A percentile compares a stretch with the other conserved stretches of the same genome.
Conservation (phyloP, 352 stramenopile species). For the Phytophthora sojae region DNA sequence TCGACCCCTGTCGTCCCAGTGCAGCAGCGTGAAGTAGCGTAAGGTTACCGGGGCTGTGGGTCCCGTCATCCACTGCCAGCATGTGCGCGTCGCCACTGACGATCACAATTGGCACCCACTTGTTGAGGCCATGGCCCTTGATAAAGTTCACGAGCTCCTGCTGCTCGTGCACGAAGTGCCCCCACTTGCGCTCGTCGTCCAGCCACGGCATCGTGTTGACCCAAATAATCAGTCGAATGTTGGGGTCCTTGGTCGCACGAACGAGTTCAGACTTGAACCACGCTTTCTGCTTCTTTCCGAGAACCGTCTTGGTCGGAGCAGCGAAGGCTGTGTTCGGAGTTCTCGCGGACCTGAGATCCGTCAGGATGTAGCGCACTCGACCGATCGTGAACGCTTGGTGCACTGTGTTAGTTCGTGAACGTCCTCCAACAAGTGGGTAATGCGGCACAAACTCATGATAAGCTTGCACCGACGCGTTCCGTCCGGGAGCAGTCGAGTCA, state of each 20-base stretch:
- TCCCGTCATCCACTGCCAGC: conserved; percentile 87
- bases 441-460: conserved; percentile 88
- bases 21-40: conserved; percentile 84
- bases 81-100: conserved; percentile 91
- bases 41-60: conserved; percentile 76
- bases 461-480: conserved; percentile 75
- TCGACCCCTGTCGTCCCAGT: conserved; percentile 76
- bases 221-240: conserved; percentile 82
- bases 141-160: conserved; percentile 82
- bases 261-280: conserved; percentile 90
- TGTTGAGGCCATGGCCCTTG: conserved; percentile 66
- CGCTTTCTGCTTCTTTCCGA: conserved; percentile 83
- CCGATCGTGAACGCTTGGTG: conserved; percentile 88
- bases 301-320: conserved; percentile 82
- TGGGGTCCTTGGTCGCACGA: conserved; percentile 56
- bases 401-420: conserved; percentile 53
- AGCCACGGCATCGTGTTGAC: conserved; percentile 91
- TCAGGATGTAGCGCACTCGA: conserved; percentile 87
- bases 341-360: conserved; percentile 78
- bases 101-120: conserved; percentile 81
- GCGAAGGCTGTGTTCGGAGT: conserved; percentile 74
- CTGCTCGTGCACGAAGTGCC: conserved; percentile 84
- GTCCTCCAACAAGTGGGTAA: conserved; percentile 57
- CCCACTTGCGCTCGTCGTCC: conserved; percentile 89
- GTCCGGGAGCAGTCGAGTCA: conserved; percentile 75